Conservation (phyloP, 176 grass and related monocot genomes). For the Oryza longistaminata region DNA sequence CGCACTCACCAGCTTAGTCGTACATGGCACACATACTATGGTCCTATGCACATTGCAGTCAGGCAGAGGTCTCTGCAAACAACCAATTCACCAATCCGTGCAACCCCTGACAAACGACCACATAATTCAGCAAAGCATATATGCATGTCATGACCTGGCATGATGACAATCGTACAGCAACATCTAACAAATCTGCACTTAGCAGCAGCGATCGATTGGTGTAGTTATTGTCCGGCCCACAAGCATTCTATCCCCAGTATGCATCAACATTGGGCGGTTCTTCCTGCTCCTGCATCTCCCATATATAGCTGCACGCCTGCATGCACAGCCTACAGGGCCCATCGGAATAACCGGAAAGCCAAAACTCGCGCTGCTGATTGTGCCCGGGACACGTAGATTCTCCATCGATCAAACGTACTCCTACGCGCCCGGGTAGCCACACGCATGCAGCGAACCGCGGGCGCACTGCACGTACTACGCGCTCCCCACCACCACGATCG, state of each 20-base stretch:
- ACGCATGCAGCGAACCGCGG: background rate
- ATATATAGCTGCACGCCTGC: background rate
- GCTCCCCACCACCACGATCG: slow-evolving; percentile 16
- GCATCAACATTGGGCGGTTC: background rate
- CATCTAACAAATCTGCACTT: background rate
- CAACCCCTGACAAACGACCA: background rate
- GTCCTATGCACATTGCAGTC: background rate
- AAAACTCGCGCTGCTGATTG: slow-evolving; percentile 34
- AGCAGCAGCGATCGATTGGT: background rate
- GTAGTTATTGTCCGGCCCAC: background rate
- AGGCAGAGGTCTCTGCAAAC: background rate
- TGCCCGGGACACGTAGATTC: background rate
- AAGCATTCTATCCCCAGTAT: background rate
- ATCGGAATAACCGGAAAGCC: slow-evolving; percentile 29
- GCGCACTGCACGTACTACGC: background rate
- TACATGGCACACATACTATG: background rate
- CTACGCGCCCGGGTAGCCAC: slow-evolving; percentile 25
- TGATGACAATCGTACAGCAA: background rate
- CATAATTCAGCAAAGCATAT: background rate
- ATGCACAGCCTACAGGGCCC: background rate
- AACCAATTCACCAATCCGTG: background rate
- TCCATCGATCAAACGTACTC: background rate
- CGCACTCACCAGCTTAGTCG: background rate
- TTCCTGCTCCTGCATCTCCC: background rate
- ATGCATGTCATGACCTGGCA: background rate